Evolutionary conservation across 2,329 filamentous ascomycete species (phyloP).

Genomic region (Trichoderma pleuroti): DNA sequence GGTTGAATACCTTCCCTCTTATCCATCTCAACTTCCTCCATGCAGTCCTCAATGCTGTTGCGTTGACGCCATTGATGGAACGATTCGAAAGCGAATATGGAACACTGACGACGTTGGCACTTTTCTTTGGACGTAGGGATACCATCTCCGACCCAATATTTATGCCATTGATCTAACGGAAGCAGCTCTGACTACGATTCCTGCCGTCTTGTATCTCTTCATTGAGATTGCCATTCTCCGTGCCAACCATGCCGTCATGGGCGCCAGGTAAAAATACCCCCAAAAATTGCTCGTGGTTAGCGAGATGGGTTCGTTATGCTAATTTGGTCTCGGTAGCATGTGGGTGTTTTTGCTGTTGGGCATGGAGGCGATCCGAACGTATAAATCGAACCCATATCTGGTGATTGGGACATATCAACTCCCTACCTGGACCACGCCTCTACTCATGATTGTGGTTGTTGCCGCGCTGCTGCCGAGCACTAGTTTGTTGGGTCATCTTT

Average conservation of each 20-base stretch:
- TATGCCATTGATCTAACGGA: conserved; percentile 17
- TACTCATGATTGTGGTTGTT: conserved; percentile 72
- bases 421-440: conserved; percentile 86
- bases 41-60: conserved; percentile 72
- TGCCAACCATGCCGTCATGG: conserved; percentile 70
- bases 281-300: not conserved
- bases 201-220: conserved; percentile 75
- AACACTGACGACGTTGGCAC: conserved; percentile 77
- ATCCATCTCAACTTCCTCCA: conserved; percentile 82
- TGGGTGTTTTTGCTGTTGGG: conserved; percentile 90
- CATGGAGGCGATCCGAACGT: conserved; percentile 82
- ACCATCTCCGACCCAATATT: not conserved
- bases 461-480: conserved; percentile 75
- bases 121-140: conserved; percentile 88
- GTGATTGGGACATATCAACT: conserved; percentile 62
- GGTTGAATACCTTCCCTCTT: conserved; percentile 87
- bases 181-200: conserved; percentile 74
- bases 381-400: conserved; percentile 75
- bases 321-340: conserved; percentile 53
- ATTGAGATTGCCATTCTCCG: conserved; percentile 71
- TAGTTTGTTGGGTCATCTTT: conserved; percentile 82
- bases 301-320: not conserved
- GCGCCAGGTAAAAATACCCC: conserved; percentile 63
- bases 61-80: conserved; percentile 83
- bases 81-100: conserved; percentile 91